Evolutionary conservation across 1,284 basidiomycete genomes (phyloP).

Genomic region (Phylloporus sp.): DNA sequence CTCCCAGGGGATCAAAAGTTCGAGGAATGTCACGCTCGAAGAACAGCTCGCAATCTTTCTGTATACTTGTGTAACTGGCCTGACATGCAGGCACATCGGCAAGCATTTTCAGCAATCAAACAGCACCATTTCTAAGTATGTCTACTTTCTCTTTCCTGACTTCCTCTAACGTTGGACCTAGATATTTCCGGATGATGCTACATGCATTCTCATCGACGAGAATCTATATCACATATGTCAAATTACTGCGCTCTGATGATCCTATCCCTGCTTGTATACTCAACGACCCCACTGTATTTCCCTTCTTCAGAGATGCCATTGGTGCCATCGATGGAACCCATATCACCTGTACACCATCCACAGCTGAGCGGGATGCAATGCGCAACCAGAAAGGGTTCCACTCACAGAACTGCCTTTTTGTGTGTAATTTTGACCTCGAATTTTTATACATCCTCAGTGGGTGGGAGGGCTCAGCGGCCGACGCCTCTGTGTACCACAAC

Average conservation of each 20-base stretch:
- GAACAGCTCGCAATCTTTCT: neutral
- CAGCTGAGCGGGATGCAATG: accelerated
- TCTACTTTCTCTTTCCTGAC: too few species aligned
- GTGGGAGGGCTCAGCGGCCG: neutral
- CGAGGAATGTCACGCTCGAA: neutral
- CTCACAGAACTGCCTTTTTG: neutral
- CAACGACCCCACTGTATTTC: too few species aligned
- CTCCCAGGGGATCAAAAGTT: too few species aligned
- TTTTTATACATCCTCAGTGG: neutral
- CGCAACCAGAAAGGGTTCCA: neutral
- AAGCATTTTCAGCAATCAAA: neutral
- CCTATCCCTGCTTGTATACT: neutral
- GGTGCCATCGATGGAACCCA: neutral
- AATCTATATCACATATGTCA: neutral
- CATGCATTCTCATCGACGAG: neutral
- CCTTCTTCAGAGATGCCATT: neutral
- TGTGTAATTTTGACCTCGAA: neutral
- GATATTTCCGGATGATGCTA: neutral
- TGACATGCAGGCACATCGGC: neutral
- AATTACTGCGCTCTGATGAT: neutral
- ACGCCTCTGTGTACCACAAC: neutral
- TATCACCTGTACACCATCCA: neutral
- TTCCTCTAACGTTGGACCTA: neutral
- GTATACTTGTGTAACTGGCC: neutral
- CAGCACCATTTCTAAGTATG: neutral